Evolutionary conservation across 1,139 yeast genomes (phyloP).

Genomic region (Scheffersomyces illinoinensis): DNA sequence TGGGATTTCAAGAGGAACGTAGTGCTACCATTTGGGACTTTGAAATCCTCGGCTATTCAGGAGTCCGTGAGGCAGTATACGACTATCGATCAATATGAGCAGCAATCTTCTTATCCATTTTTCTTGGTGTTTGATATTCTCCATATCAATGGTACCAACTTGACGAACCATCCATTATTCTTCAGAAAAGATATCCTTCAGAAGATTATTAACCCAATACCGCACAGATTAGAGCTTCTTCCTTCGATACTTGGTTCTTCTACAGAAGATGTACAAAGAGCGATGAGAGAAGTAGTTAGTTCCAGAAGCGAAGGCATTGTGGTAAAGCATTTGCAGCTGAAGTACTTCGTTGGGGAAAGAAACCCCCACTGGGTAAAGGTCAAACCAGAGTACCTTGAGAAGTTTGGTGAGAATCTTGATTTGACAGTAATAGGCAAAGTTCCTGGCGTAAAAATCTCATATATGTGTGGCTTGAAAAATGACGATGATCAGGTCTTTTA

Average conservation of each 20-base stretch:
- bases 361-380: constrained; percentile 76
- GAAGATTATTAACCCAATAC: constrained; percentile 47
- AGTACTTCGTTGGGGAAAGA: constrained; percentile 62
- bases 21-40: constrained; percentile 76
- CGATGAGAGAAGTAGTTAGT: constrained; percentile 60
- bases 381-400: constrained; percentile 86
- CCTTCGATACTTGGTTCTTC: constrained; percentile 44
- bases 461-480: constrained; percentile 64
- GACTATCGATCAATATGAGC: constrained; percentile 38
- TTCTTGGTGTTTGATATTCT: constrained; percentile 73
- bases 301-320: constrained; percentile 81
- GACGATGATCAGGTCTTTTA: constrained; percentile 32
- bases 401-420: constrained; percentile 86
- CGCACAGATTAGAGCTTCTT: constrained; percentile 58
- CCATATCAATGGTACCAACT: constrained; percentile 61
- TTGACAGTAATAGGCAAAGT: constrained; percentile 75
- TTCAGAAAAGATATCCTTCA: constrained; percentile 57
- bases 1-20: constrained; percentile 65
- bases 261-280: constrained; percentile 53
- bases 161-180: constrained; percentile 54
- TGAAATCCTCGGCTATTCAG: constrained; percentile 68
- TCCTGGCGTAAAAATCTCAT: constrained; percentile 73
- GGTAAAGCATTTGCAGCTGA: constrained; percentile 62
- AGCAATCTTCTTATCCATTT: constrained; percentile 55
- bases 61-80: constrained; percentile 46